phyloP scores from a whole-genome alignment of 2,329 filamentous ascomycete genomes.

The Amylocarpus encephaloides region DNA sequence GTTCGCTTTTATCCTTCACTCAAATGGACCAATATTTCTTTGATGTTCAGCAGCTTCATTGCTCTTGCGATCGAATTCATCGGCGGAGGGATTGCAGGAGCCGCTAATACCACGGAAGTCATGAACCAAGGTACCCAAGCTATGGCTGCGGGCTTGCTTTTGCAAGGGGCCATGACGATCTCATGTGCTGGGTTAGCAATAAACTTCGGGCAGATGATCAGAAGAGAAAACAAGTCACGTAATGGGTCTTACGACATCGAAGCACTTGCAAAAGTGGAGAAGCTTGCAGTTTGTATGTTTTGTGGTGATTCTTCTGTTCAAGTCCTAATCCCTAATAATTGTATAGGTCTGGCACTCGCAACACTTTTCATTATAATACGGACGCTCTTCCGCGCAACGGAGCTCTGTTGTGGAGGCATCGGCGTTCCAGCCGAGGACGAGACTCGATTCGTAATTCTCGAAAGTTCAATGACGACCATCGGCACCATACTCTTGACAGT shows the following conservation, averaged over 20 bases:
- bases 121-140: conserved; percentile 43
- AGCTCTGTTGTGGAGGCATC: conserved; percentile 48
- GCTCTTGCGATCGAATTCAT: conserved; percentile 51
- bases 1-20: conserved; percentile 40
- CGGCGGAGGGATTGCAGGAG: conserved; percentile 46
- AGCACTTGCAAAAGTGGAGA: background rate
- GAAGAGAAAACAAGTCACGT: background rate
- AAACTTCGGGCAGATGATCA: conserved; percentile 7
- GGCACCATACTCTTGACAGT: conserved; percentile 28
- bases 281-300: background rate
- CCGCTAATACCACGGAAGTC: conserved; percentile 6
- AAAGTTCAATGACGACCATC: conserved; percentile 34
- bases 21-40: conserved; percentile 42
- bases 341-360: conserved; percentile 37
- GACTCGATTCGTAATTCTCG: conserved; percentile 39
- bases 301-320: background rate
- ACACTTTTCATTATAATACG: conserved; percentile 50
- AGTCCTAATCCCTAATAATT: background rate
- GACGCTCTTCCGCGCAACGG: conserved; percentile 50
- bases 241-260: background rate
- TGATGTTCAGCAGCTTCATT: conserved; percentile 48
- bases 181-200: conserved; percentile 22
- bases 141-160: conserved; percentile 51
- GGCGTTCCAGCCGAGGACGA: conserved; percentile 44
- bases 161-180: conserved; percentile 45